Evolutionary conservation across 1,284 basidiomycete genomes (phyloP), one percentile per base, ranked within the genome.

Genomic region (Malassezia arunalokei): DNA sequence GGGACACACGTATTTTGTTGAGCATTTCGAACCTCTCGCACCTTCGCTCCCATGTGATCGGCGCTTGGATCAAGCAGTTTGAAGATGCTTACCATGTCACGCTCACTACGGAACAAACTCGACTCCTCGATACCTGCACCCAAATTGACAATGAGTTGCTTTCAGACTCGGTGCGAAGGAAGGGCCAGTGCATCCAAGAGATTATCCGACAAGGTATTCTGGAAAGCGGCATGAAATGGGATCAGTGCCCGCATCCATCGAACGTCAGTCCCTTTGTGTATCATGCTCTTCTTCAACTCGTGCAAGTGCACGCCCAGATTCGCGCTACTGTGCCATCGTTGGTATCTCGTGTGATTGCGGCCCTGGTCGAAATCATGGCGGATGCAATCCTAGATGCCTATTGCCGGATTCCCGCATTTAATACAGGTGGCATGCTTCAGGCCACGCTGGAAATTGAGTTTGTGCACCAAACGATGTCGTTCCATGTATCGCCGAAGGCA

Each of bases 371-470:
- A 56, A 82, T 85, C 56, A 77, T 95, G 12, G 85, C 88, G 5
- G 78, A 82, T 6, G 85, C 88, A 60, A 85, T 88, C 0, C 76
- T 95, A 49, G 79, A 79, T 6, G 85, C 83, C 68, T 94, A 98
- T 80, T 80, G 80, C 57, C 82, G 86, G 71, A 83, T 98, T 30
- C 82, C 82, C 60, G 79, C 83, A 37, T 95, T 95, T 68, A 90
- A 92, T 14, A 94, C 94, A 82, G 94, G 94, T 41, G 94, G 94
- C 9, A 98, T 98, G 94, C 79, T 99, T 31, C 68, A 94, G 85
- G 92, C 94, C 2, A 98, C 94, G 2, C 81, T 99, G 29, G 94
- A 98, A 75, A 95, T 96, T 63, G 94, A 98, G 75, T 98, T 96
- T 76, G 82, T 96, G 76, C 91, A 99, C 74, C 92, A 96, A 76